Evolutionary conservation across 2,329 filamentous ascomycete genomes (phyloP).

Genomic region (Sporothrix phasma): DNA sequence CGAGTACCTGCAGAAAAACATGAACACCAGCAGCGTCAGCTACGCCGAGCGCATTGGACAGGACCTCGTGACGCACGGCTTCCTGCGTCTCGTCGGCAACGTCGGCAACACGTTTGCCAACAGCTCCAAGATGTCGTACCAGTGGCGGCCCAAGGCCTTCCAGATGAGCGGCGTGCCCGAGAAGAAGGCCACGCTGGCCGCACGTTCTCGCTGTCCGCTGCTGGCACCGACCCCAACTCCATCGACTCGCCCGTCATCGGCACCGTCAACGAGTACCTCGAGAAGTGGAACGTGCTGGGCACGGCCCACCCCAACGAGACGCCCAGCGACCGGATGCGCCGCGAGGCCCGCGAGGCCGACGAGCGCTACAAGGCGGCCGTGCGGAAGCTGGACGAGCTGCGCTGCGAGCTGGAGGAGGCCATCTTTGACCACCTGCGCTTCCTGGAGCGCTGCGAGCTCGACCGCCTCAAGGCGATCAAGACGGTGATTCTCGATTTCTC

Average conservation of each 20-base stretch:
- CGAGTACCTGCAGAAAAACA: constrained; percentile 83
- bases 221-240: constrained; percentile 37
- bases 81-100: constrained; percentile 83
- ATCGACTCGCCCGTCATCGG: constrained; percentile 73
- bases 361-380: constrained; percentile 87
- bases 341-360: constrained; percentile 83
- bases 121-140: constrained; percentile 94
- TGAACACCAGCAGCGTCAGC: constrained; percentile 73
- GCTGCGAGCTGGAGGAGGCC: constrained; percentile 90
- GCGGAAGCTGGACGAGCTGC: constrained; percentile 75
- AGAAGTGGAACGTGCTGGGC: constrained; percentile 88
- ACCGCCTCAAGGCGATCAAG: constrained; percentile 95
- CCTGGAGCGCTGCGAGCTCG: constrained; percentile 93
- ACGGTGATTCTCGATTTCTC: constrained; percentile 96
- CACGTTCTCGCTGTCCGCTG: constrained; percentile 57
- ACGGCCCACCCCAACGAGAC: constrained; percentile 90
- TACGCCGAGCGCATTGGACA: constrained; percentile 93
- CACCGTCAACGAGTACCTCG: constrained; percentile 77
- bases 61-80: constrained; percentile 76
- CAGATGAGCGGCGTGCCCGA: constrained; percentile 79
- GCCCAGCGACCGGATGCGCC: constrained; percentile 69
- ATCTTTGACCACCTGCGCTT: constrained; percentile 90
- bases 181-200: constrained; percentile 66
- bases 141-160: constrained; percentile 91
- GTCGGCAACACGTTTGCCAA: constrained; percentile 95